Percentiles rank a stretch among this genome's conserved stretches.
phyloP scores from a whole-genome alignment of 352 stramenopile genomes.

The Globisporangium okanoganense region DNA sequence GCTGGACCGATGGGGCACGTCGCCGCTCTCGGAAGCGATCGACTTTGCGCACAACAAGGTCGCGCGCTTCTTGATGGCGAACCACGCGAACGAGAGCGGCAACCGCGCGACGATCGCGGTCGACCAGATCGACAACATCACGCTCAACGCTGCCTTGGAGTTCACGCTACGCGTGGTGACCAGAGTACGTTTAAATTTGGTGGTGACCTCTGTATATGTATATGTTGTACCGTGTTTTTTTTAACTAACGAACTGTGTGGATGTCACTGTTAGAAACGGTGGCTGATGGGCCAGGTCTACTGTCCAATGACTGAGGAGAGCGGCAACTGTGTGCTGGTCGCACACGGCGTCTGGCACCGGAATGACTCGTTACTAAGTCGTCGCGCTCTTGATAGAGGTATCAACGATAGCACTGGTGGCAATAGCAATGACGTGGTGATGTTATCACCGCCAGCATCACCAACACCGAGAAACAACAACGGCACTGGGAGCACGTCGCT shows the following conservation, averaged over 20 bases:
- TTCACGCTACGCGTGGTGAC: constrained; percentile 62
- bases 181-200: constrained; percentile 23
- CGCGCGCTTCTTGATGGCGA: constrained; percentile 55
- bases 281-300: constrained; percentile 73
- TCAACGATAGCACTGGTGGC: background rate
- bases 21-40: constrained; percentile 64
- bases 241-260: background rate
- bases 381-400: background rate
- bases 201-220: background rate
- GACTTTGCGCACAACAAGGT: constrained; percentile 79
- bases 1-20: constrained; percentile 76
- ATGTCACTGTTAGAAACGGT: constrained; percentile 39
- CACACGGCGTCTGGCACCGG: constrained; percentile 71
- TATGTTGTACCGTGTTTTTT: background rate
- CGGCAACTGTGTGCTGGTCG: constrained; percentile 55
- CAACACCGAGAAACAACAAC: constrained; percentile 10
- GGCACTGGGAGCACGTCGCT: constrained; percentile 25
- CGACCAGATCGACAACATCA: constrained; percentile 58
- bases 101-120: constrained; percentile 47
- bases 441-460: constrained; percentile 18
- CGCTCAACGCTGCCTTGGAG: constrained; percentile 57
- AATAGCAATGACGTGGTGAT: constrained; percentile 11
- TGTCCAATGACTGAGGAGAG: constrained; percentile 60
- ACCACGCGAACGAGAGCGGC: constrained; percentile 63
- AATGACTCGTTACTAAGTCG: constrained; percentile 23